Conservation (phyloP, 2,329 filamentous ascomycete species). For the Pyrenophora seminiperda region DNA sequence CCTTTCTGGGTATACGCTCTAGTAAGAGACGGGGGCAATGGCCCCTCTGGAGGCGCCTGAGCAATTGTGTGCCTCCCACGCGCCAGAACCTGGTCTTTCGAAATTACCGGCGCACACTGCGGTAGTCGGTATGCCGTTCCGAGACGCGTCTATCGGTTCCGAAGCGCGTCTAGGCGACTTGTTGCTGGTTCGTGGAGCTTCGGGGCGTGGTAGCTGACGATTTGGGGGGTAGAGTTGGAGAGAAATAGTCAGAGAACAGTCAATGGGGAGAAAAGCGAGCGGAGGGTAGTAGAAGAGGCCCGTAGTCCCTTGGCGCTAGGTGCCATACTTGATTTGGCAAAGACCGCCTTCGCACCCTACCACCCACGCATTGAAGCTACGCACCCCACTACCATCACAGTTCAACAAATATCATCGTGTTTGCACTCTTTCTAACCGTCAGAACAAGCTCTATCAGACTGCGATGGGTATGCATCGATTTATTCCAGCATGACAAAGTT, state of each 20-base stretch:
- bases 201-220: constrained; percentile 33
- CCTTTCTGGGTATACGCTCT: constrained; percentile 1
- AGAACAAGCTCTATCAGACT: constrained; percentile 14
- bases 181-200: constrained; percentile 36
- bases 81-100: constrained; percentile 25
- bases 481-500: constrained; percentile 9
- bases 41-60: constrained; percentile 15
- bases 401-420: constrained; percentile 61
- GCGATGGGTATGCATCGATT: constrained; percentile 17
- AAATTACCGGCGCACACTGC: constrained; percentile 41
- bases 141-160: constrained; percentile 49
- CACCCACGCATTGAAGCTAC: constrained; percentile 34
- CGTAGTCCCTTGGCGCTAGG: constrained; percentile 24
- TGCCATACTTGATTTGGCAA: constrained; percentile 33
- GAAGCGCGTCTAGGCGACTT: constrained; percentile 50
- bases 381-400: constrained; percentile 41
- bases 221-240: constrained; percentile 36
- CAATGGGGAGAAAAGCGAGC: constrained; percentile 37
- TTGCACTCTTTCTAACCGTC: constrained; percentile 69
- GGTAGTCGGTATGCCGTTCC: constrained; percentile 40
- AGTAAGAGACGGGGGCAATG: constrained; percentile 9
- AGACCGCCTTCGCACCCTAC: constrained; percentile 34
- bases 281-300: constrained; percentile 37
- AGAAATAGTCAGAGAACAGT: constrained; percentile 44
- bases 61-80: constrained; percentile 22